Percentiles rank a stretch among this genome's conserved stretches.
Conservation (phyloP, 495 filamentous ascomycete genomes). For the Aspergillus baeticus region DNA sequence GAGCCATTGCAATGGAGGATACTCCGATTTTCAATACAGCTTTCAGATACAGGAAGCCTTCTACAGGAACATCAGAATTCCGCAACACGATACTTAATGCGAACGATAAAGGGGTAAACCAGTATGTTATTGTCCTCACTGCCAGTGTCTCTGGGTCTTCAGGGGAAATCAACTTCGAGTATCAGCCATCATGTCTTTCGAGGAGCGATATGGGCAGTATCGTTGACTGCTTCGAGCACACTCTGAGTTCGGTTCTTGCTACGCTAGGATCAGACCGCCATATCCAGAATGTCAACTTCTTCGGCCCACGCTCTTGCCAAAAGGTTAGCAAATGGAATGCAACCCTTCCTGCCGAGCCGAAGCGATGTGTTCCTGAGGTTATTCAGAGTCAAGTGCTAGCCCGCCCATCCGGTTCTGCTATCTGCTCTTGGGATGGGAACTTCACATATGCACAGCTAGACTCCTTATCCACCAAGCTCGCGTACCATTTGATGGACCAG, state of each 20-base stretch:
- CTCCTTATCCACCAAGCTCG: slow-evolving; percentile 22
- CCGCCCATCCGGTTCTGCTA: not conserved
- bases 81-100: not conserved
- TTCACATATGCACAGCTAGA: slow-evolving; percentile 49
- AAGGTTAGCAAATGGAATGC: slow-evolving; percentile 12
- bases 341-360: slow-evolving; percentile 7
- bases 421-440: slow-evolving; percentile 46
- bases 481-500: not conserved
- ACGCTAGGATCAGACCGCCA: slow-evolving; percentile 17
- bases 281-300: slow-evolving; percentile 26
- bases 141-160: slow-evolving; percentile 47
- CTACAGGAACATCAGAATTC: slow-evolving; percentile 3
- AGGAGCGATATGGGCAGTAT: slow-evolving; percentile 34
- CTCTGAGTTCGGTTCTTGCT: slow-evolving; percentile 37
- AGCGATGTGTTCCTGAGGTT: slow-evolving; percentile 11
- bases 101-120: slow-evolving; percentile 24
- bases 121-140: slow-evolving; percentile 57
- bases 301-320: slow-evolving; percentile 10
- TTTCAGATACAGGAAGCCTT: slow-evolving; percentile 32
- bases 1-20: slow-evolving; percentile 35
- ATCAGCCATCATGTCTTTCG: slow-evolving; percentile 37
- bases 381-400: not conserved
- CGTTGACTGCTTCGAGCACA: slow-evolving; percentile 40
- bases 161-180: slow-evolving; percentile 38
- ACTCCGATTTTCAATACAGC: slow-evolving; percentile 51